Percentiles rank a stretch among this genome's conserved stretches.
These are phyloP conservation scores for Mycocentrospora acerina DNA, from an alignment of 2,329 filamentous ascomycete species.

Conservation along the genomic window DNA sequence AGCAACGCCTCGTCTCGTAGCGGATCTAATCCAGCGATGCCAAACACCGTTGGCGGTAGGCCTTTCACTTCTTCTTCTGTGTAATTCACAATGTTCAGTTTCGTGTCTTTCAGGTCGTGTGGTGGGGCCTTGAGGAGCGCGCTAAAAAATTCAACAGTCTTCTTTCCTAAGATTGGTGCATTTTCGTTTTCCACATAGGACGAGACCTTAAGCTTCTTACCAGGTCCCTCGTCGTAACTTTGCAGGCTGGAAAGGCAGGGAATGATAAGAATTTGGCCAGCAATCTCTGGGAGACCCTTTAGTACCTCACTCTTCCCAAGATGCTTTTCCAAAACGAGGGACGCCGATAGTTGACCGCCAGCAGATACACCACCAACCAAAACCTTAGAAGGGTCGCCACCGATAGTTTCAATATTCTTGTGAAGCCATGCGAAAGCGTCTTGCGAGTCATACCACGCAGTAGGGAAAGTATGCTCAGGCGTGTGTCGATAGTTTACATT, in stretches of 20 bases:
- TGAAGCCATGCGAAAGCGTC: slow-evolving; percentile 60
- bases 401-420: slow-evolving; percentile 42
- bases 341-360: slow-evolving; percentile 53
- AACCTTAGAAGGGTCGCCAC: slow-evolving; percentile 47
- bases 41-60: slow-evolving; percentile 51
- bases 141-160: slow-evolving; percentile 38
- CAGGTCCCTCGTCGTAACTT: slow-evolving; percentile 42
- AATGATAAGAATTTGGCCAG: slow-evolving; percentile 50
- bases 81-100: slow-evolving; percentile 34
- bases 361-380: slow-evolving; percentile 54
- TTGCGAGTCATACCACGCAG: slow-evolving; percentile 55
- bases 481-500: slow-evolving; percentile 63
- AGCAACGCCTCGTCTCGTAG: slow-evolving; percentile 53
- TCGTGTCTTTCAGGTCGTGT: slow-evolving; percentile 33
- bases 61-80: slow-evolving; percentile 44
- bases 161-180: slow-evolving; percentile 52
- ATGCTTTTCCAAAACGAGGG: slow-evolving; percentile 49
- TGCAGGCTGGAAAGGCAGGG: slow-evolving; percentile 41
- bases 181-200: slow-evolving; percentile 45
- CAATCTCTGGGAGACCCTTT: slow-evolving; percentile 37
- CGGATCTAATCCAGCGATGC: slow-evolving; percentile 54
- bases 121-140: slow-evolving; percentile 18
- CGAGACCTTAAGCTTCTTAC: slow-evolving; percentile 45
- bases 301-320: slow-evolving; percentile 39
- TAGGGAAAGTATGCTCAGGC: slow-evolving; percentile 56